Evolutionary conservation across 306 rosid species (phyloP), one percentile per base, ranked within the genome.

Genomic region (Acacia crassicarpa): DNA sequence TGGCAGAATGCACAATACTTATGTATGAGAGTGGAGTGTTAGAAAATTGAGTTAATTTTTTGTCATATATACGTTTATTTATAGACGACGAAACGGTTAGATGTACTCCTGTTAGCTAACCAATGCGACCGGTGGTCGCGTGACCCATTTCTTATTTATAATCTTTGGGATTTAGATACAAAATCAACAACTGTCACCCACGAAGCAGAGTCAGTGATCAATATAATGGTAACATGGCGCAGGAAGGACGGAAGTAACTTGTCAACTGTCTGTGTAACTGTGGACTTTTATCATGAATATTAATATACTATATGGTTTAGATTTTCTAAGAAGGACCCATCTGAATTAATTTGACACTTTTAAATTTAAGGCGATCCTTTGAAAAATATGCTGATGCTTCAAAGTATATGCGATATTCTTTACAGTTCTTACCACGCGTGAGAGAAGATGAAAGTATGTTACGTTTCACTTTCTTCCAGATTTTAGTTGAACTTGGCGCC

Each of bases 201-300:
- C 23, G 63, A 58, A 59, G 56, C 25, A 16, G 79, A 30, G 61
- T 22, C 53, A 41, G 41, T 25, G 30, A 79, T 79, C 14, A 40
- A n/a, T n/a, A n/a, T n/a, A n/a, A 45, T 23, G 68, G 75, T 68
- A 53, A 40, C 44, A 51, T 78, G 66, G 74, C 38, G 65, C 61
- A 20, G 15, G 22, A 25, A 48, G 49, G 32, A 68, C 73, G 32
- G 46, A 56, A 56, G 3, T 20, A 30, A 46, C 20, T 25, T 9
- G 33, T 61, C 67, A 61, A 61, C 33, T 61, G 32, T 33, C 32
- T 20, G 32, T 25, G 8, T 5, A 20, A 30, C 32, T 8, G 14
- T 9, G 49, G 54, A 43, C 30, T 10, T 62, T 45, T 30, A 44
- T 77, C 38, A 27, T 62, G 19, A 23, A 25, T 59, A 38, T 38